Evolutionary conservation across 2,329 filamentous ascomycete genomes (phyloP).

Genomic region (Cladosporium sp.): DNA sequence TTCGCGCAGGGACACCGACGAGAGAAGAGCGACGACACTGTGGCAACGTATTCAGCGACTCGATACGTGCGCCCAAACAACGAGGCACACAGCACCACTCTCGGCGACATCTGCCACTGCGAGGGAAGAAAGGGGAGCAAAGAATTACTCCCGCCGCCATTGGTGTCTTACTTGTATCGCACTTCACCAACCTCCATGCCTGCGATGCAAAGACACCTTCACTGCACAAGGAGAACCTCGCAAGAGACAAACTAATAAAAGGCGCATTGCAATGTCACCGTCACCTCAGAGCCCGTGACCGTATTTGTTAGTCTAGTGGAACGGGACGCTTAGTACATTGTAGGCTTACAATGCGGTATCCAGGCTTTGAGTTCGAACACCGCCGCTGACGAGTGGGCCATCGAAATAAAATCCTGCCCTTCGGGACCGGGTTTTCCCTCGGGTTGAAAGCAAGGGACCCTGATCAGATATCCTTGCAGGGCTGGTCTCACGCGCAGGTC

Average conservation of each 20-base stretch:
- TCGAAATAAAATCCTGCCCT: background rate
- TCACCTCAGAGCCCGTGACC: background rate
- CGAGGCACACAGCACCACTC: background rate
- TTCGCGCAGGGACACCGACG: background rate
- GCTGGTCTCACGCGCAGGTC: background rate
- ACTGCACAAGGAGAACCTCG: background rate
- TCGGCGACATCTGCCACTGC: background rate
- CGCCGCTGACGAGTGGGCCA: background rate
- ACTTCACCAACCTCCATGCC: background rate
- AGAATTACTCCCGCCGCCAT: background rate
- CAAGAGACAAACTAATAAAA: background rate
- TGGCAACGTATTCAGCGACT: background rate
- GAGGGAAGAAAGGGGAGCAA: background rate
- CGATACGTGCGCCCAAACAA: background rate
- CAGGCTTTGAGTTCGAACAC: background rate
- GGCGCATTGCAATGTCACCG: background rate
- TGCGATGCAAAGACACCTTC: background rate
- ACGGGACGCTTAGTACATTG: background rate
- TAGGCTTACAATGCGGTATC: background rate
- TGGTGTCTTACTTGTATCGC: background rate
- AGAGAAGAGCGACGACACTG: background rate
- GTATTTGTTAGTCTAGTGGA: background rate
- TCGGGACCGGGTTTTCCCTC: background rate
- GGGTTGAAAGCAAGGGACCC: background rate
- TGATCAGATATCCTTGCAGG: too few relatives aligned